Percentiles rank a stretch among this genome's conserved stretches.
These are phyloP conservation scores for Termitomyces sp. DNA, from an alignment of 768 basidiomycete genomes.

Conservation along the genomic window DNA sequence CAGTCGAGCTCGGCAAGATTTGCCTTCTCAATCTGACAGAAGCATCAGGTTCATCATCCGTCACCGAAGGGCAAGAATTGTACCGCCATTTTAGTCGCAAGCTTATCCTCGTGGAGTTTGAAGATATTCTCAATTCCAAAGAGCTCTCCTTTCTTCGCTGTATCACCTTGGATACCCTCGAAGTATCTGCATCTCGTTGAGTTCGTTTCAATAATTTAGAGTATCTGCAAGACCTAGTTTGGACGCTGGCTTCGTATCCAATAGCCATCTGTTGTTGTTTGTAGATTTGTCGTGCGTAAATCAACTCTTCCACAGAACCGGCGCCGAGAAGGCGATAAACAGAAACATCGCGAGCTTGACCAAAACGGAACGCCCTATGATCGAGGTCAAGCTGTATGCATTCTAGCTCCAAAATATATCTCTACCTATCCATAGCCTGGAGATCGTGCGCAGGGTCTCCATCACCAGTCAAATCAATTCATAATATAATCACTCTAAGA, in stretches of 20 bases:
- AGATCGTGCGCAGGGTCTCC: conserved; percentile 92
- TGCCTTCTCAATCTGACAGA: conserved; percentile 67
- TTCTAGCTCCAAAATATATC: not conserved
- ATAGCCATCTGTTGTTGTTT: conserved; percentile 95
- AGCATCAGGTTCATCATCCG: not conserved
- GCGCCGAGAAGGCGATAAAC: conserved; percentile 83
- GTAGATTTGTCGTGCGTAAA: conserved; percentile 86
- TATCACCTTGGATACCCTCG: conserved; percentile 77
- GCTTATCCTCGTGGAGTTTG: conserved; percentile 60
- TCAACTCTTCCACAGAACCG: conserved; percentile 83
- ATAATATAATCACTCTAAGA: conserved; percentile 3
- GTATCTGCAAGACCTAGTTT: conserved; percentile 51
- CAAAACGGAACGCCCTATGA: conserved; percentile 70
- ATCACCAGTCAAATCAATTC: not conserved
- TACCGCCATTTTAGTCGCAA: conserved; percentile 73
- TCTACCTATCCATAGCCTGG: conserved; percentile 77
- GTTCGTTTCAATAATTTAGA: not conserved
- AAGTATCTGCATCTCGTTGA: conserved; percentile 50
- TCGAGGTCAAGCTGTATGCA: not conserved
- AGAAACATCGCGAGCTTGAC: conserved; percentile 79
- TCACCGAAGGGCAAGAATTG: conserved; percentile 13
- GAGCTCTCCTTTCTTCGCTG: conserved; percentile 68
- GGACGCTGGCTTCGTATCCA: conserved; percentile 77
- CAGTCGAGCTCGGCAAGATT: conserved; percentile 72
- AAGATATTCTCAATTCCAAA: conserved; percentile 88